These are phyloP conservation scores for Candida albicans DNA, from an alignment of 1,139 yeast species.

Conservation along the genomic window DNA sequence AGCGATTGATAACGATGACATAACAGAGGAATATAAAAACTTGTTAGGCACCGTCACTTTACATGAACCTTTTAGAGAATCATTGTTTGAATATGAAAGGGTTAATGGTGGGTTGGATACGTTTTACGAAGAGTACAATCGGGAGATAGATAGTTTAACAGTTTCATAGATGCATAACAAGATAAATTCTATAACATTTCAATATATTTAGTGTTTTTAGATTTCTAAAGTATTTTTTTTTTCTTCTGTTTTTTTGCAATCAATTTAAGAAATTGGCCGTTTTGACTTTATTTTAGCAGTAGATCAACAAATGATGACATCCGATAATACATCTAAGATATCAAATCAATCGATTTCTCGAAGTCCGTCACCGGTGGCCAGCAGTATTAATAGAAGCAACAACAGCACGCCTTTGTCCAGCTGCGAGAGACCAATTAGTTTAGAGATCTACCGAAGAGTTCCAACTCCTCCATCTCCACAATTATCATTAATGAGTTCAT, in stretches of 20 bases:
- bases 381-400: constrained; percentile 5
- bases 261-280: background rate
- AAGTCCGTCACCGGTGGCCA: constrained; percentile 6
- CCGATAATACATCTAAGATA: constrained; percentile 1
- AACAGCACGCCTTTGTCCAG: constrained; percentile 6
- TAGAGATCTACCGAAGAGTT: constrained; percentile 7
- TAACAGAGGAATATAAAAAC: constrained; percentile 3
- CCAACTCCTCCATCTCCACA: background rate
- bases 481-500: constrained; percentile 8
- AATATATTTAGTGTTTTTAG: constrained; percentile 2
- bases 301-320: background rate
- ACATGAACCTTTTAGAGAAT: constrained; percentile 28
- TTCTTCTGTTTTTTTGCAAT: constrained; percentile 4
- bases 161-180: background rate
- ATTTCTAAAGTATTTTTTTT: background rate
- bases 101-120: constrained; percentile 6
- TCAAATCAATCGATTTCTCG: constrained; percentile 1
- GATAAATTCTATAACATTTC: background rate
- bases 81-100: constrained; percentile 28
- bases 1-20: constrained; percentile 5
- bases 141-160: constrained; percentile 8
- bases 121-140: constrained; percentile 5
- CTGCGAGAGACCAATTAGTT: constrained; percentile 3
- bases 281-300: background rate
- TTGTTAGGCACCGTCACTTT: constrained; percentile 20